phyloP scores from a whole-genome alignment of 176 grass and related monocot genomes.

The Rhipidocladum racemiflorum region DNA sequence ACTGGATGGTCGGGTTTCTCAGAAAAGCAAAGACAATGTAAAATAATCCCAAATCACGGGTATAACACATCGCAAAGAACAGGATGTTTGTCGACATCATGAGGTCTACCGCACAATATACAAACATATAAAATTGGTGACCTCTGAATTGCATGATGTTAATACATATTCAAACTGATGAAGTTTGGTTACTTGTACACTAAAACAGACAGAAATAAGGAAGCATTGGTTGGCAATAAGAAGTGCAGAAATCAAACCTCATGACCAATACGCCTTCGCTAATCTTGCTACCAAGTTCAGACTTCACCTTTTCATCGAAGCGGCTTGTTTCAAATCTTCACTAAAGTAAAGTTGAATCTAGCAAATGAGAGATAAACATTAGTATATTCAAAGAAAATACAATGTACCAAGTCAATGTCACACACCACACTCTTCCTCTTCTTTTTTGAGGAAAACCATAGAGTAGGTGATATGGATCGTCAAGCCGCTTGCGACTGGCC shows the following conservation, averaged over 20 bases:
- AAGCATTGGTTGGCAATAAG: not conserved
- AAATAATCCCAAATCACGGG: slow-evolving; percentile 76
- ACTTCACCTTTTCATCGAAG: slow-evolving; percentile 79
- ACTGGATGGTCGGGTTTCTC: slow-evolving; percentile 44
- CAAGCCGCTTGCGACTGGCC: no score
- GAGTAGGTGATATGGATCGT: no score
- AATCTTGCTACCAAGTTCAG: slow-evolving; percentile 82
- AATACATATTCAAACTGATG: slow-evolving; percentile 15
- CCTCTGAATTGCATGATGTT: not conserved
- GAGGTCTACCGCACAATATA: slow-evolving; percentile 69
- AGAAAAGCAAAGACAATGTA: slow-evolving; percentile 76
- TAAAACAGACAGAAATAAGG: slow-evolving; percentile 2
- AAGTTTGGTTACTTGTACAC: not conserved
- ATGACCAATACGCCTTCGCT: slow-evolving; percentile 86
- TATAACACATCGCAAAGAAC: slow-evolving; percentile 64
- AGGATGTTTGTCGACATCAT: slow-evolving; percentile 90
- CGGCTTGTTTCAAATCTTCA: slow-evolving; percentile 81
- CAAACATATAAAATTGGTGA: slow-evolving; percentile 31
- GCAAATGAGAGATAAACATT: slow-evolving; percentile 49
- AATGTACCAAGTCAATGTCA: not conserved
- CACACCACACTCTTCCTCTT: no score
- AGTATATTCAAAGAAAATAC: slow-evolving; percentile 26
- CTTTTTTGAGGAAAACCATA: no score
- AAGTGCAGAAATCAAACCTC: slow-evolving; percentile 56
- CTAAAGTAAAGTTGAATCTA: slow-evolving; percentile 87